Conservation (phyloP, 2,329 filamentous ascomycete genomes). For the Fusarium abutilonis region DNA sequence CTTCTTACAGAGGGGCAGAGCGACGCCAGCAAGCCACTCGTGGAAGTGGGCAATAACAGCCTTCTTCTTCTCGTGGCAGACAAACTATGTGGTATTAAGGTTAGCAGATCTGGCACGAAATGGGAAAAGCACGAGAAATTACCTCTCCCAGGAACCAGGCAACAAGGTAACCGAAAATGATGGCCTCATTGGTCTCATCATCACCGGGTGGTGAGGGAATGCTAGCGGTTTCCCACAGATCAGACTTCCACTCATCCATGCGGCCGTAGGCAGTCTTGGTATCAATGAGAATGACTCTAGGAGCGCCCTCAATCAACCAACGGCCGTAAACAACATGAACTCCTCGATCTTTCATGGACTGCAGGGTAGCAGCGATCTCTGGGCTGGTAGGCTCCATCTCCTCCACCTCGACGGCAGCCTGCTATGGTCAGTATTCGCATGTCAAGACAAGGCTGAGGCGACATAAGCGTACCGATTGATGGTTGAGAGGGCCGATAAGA, state of each 20-base stretch:
- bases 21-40: conserved; percentile 97
- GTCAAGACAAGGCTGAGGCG: neutral
- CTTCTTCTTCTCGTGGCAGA: conserved; percentile 88
- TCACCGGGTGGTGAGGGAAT: conserved; percentile 94
- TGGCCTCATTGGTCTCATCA: conserved; percentile 95
- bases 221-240: conserved; percentile 90
- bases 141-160: conserved; percentile 99
- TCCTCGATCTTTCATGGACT: conserved; percentile 91
- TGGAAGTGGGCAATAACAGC: conserved; percentile 98
- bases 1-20: conserved; percentile 90
- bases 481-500: conserved; percentile 92
- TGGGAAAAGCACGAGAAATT: conserved; percentile 44
- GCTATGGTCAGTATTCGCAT: conserved; percentile 21
- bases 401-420: conserved; percentile 98
- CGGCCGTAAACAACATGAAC: conserved; percentile 91
- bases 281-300: conserved; percentile 92
- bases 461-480: conserved; percentile 74
- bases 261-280: conserved; percentile 92
- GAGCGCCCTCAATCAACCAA: conserved; percentile 97
- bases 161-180: conserved; percentile 96
- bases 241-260: conserved; percentile 95
- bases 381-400: conserved; percentile 85
- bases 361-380: conserved; percentile 82
- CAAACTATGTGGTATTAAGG: conserved; percentile 69
- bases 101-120: conserved; percentile 24